phyloP scores from a whole-genome alignment of 768 basidiomycete genomes.

The Cubamyces lactineus region DNA sequence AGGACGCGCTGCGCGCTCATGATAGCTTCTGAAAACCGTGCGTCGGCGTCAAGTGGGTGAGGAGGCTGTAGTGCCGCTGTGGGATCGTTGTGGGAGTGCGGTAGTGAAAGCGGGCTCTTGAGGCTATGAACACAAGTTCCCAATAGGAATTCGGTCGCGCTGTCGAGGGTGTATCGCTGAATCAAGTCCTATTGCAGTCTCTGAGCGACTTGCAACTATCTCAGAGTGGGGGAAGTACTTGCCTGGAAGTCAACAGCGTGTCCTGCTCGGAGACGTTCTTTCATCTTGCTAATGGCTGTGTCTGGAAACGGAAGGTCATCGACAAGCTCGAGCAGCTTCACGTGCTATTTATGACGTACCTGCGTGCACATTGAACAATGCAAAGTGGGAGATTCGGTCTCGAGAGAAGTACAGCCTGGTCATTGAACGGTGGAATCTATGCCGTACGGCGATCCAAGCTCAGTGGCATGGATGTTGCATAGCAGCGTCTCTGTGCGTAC shows the following conservation, averaged over 20 bases:
- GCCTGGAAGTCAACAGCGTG: slow-evolving; percentile 38
- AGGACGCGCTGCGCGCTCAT: slow-evolving; percentile 36
- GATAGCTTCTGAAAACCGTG: slow-evolving; percentile 33
- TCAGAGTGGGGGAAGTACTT: not conserved
- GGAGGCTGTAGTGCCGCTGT: not conserved
- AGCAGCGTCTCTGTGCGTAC: slow-evolving; percentile 13
- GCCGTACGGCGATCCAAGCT: slow-evolving; percentile 27
- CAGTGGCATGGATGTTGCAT: not conserved
- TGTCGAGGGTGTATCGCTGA: slow-evolving; percentile 53
- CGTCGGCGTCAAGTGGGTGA: slow-evolving; percentile 8
- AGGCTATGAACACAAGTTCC: slow-evolving; percentile 47
- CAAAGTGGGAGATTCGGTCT: slow-evolving; percentile 40
- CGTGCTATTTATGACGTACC: slow-evolving; percentile 26
- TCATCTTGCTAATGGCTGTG: slow-evolving; percentile 32
- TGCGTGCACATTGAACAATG: slow-evolving; percentile 41
- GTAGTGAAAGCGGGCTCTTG: slow-evolving; percentile 8
- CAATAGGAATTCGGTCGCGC: slow-evolving; percentile 58
- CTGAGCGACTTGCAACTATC: not conserved
- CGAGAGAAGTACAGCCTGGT: slow-evolving; percentile 42
- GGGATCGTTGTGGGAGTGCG: slow-evolving; percentile 5
- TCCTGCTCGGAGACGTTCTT: slow-evolving; percentile 30
- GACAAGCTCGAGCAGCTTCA: not conserved
- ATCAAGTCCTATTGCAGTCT: slow-evolving; percentile 43
- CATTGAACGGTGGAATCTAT: slow-evolving; percentile 39
- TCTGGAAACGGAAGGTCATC: slow-evolving; percentile 1